A percentile compares a stretch with the other conserved stretches of the same genome.
phyloP scores from a whole-genome alignment of 2,329 filamentous ascomycete genomes.

The Aspergillus bombycis region DNA sequence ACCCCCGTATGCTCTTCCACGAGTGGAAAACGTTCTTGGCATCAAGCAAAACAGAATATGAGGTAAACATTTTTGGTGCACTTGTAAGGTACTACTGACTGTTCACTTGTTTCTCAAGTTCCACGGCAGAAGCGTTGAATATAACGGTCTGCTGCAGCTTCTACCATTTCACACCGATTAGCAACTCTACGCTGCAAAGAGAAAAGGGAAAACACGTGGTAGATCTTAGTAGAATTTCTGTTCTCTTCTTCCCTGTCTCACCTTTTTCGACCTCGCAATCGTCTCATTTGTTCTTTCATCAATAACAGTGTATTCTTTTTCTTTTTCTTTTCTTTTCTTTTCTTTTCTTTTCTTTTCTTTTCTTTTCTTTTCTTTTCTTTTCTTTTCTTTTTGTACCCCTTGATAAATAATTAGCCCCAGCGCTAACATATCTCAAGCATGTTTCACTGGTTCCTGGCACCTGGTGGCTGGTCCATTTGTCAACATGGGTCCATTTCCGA shows the following conservation, averaged over 20 bases:
- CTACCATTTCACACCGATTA: background rate
- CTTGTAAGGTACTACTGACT: constrained; percentile 12
- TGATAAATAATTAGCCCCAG: background rate
- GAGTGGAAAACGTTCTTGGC: background rate
- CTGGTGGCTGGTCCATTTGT: constrained; percentile 25
- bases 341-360: background rate
- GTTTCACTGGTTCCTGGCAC: constrained; percentile 17
- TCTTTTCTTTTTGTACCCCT: background rate
- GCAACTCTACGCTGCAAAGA: background rate
- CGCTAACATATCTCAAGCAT: constrained; percentile 10
- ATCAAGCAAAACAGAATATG: background rate
- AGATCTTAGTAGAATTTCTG: constrained; percentile 15
- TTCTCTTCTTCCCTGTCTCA: constrained; percentile 6
- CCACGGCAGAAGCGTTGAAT: constrained; percentile 38
- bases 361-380: background rate
- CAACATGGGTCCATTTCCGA: constrained; percentile 15
- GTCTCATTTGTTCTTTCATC: background rate
- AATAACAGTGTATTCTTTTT: background rate
- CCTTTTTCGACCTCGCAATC: background rate
- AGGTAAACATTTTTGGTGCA: background rate
- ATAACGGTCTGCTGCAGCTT: constrained; percentile 39
- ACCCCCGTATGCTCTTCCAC: background rate
- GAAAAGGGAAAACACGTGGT: constrained; percentile 24
- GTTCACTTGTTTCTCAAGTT: constrained; percentile 25
- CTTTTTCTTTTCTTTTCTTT: background rate